A percentile compares a stretch with the other conserved stretches of the same genome.
Conservation (phyloP, 1,139 yeast species). For the Protomyces inouyei region DNA sequence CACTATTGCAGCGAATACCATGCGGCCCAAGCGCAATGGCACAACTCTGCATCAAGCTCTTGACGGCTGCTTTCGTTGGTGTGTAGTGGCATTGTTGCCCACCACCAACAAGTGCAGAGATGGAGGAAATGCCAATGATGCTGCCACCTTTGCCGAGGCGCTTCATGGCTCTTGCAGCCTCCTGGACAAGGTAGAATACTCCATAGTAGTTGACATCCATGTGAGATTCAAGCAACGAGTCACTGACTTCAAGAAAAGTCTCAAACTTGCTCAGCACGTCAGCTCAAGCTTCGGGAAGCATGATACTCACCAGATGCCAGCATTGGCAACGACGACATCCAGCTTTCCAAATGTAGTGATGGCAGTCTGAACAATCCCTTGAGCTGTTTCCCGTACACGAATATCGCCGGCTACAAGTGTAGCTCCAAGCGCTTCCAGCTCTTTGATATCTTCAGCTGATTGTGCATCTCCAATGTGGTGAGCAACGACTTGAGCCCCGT, state of each 20-base stretch:
- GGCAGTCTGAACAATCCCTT: slow-evolving; percentile 39
- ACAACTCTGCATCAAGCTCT: slow-evolving; percentile 50
- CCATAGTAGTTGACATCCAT: slow-evolving; percentile 47
- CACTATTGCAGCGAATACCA: slow-evolving; percentile 48
- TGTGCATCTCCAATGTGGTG: slow-evolving; percentile 33
- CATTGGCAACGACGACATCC: slow-evolving; percentile 47
- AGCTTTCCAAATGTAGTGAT: slow-evolving; percentile 45
- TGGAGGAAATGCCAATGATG: slow-evolving; percentile 46
- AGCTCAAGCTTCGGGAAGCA: neutral
- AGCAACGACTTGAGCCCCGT: slow-evolving; percentile 35
- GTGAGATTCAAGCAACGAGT: slow-evolving; percentile 45
- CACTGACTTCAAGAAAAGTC: slow-evolving; percentile 43
- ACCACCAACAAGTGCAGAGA: slow-evolving; percentile 50
- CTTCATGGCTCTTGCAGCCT: slow-evolving; percentile 47
- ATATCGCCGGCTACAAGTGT: slow-evolving; percentile 45
- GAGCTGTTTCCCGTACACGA: slow-evolving; percentile 43
- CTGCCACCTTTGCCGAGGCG: slow-evolving; percentile 49
- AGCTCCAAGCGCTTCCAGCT: slow-evolving; percentile 23
- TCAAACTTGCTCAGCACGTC: slow-evolving; percentile 35
- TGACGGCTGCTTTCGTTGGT: slow-evolving; percentile 57
- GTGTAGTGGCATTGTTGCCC: slow-evolving; percentile 56
- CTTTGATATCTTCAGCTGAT: slow-evolving; percentile 1
- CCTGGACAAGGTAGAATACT: slow-evolving; percentile 46
- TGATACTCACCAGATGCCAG: slow-evolving; percentile 44
- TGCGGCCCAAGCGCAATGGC: slow-evolving; percentile 50